Evolutionary conservation across 2,329 filamentous ascomycete genomes (phyloP).

Genomic region (Aspergillus hortae): DNA sequence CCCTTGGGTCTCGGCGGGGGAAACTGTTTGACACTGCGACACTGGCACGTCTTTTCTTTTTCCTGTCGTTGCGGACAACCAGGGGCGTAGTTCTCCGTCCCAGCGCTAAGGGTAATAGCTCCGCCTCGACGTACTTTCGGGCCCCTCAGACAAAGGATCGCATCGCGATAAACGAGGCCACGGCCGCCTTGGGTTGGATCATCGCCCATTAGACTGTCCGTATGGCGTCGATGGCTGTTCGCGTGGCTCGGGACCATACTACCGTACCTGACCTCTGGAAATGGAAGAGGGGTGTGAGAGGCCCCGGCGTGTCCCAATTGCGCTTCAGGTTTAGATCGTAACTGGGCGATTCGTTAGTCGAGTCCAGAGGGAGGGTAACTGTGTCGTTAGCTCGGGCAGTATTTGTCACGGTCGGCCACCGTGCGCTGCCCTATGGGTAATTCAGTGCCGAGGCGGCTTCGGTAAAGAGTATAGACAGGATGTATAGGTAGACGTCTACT

Average conservation of each 20-base stretch:
- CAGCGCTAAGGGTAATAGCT: neutral
- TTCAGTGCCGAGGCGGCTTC: neutral
- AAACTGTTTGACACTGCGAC: slow-evolving; percentile 4
- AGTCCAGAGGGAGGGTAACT: too few species aligned
- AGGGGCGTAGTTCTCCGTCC: neutral
- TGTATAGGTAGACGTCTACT: neutral
- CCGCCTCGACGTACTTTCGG: neutral
- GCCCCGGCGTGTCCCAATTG: neutral
- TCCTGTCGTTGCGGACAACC: neutral
- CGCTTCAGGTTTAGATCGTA: neutral
- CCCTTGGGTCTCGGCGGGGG: too few species aligned
- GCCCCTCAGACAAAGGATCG: too few species aligned
- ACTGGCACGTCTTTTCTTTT: slow-evolving; percentile 1
- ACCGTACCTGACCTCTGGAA: slow-evolving; percentile 1
- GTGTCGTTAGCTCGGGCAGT: neutral
- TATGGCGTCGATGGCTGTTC: neutral
- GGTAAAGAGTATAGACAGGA: neutral
- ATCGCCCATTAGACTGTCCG: too few species aligned
- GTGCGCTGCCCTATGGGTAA: neutral
- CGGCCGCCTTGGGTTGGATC: too few species aligned
- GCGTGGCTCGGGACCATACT: neutral
- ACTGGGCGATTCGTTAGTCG: neutral
- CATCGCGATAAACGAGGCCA: too few species aligned
- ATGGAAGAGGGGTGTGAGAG: neutral
- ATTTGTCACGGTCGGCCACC: neutral